These are phyloP conservation scores for Trifolium repens DNA, from an alignment of 306 rosid genomes.

Conservation along the genomic window DNA sequence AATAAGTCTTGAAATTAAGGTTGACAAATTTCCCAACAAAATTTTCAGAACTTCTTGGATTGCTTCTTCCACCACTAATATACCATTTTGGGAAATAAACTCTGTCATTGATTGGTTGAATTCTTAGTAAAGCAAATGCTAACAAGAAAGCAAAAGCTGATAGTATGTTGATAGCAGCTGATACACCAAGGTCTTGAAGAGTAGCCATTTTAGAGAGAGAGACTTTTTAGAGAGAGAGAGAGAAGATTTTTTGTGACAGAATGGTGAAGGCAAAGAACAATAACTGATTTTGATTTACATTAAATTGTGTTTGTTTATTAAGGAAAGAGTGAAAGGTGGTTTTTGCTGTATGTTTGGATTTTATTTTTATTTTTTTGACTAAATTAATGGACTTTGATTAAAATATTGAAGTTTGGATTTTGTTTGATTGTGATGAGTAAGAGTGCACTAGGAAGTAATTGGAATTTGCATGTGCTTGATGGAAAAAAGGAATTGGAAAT, in stretches of 20 bases:
- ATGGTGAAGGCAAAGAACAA: conserved; percentile 38
- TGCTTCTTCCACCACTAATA: conserved; percentile 66
- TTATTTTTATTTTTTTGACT: background rate
- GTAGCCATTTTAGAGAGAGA: conserved; percentile 69
- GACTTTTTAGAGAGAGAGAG: background rate
- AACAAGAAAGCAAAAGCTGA: conserved; percentile 76
- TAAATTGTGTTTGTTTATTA: conserved; percentile 23
- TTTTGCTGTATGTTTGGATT: conserved; percentile 41
- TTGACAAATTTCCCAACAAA: conserved; percentile 85
- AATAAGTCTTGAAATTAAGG: conserved; percentile 74
- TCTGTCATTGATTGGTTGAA: conserved; percentile 93
- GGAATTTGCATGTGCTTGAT: conserved; percentile 50
- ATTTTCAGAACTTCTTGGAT: conserved; percentile 70
- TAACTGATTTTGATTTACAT: conserved; percentile 40
- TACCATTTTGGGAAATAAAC: conserved; percentile 95
- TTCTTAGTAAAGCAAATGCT: conserved; percentile 86
- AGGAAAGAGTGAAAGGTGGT: conserved; percentile 15
- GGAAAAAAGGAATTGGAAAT: conserved; percentile 32
- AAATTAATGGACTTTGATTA: conserved; percentile 12
- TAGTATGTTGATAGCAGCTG: conserved; percentile 78
- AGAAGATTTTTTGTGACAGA: conserved; percentile 1
- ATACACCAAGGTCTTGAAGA: conserved; percentile 84
- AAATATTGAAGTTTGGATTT: conserved; percentile 38
- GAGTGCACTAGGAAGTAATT: conserved; percentile 26
- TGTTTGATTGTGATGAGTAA: conserved; percentile 33